Base-by-base conservation (phyloP, 345 rosid genomes). In the Heritiera littoralis region DNA sequence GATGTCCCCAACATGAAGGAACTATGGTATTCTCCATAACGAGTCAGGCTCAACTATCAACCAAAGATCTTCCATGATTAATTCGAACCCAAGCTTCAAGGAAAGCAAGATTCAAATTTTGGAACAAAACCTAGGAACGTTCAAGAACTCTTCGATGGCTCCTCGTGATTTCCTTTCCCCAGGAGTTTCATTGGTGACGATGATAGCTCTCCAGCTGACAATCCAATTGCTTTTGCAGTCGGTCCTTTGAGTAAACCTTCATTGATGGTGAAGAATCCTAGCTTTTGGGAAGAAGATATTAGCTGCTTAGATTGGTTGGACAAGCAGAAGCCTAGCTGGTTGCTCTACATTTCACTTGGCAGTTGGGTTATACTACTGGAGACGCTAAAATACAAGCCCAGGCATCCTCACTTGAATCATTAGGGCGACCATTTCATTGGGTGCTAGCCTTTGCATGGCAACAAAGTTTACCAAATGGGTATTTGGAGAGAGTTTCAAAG, bases 351-450 rank as follows among this genome's bases (percentile, higher is more conserved):
- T 41, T 41, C 43, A 6, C 90, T 93, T 69, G 96, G 96, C 38
- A 93, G 98, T 52, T 92, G 98, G 97, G 95, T 94, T 2, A 83
- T 40, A 93, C 97, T 3, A 85, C 90, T 7, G 95, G 91, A 75
- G 92, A 43, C 45, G 6, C 45, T 5, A 43, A 43, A 43, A 43
- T 43, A 7, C 7, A 43, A 43, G 6, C 7, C 6, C 45, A 6
- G 1, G 45, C 45, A 43, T 43, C 6, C 1, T 6, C 45, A 6
- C 45, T 43, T 6, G 45, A 43, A 43, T 43, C 45, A 6, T 6
- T 43, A 6, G 8, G 45, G 45, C 45, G 45, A 43, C 45, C 45
- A 6, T 6, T 43, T 43, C 6, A 6, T 43, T 43, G 45, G 45
- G 45, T 43, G 45, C 8, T 43, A 7, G 45, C 45, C 45, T 6